Evolutionary conservation across 768 basidiomycete species (phyloP).

Genomic region (Phanerochaete sordida): DNA sequence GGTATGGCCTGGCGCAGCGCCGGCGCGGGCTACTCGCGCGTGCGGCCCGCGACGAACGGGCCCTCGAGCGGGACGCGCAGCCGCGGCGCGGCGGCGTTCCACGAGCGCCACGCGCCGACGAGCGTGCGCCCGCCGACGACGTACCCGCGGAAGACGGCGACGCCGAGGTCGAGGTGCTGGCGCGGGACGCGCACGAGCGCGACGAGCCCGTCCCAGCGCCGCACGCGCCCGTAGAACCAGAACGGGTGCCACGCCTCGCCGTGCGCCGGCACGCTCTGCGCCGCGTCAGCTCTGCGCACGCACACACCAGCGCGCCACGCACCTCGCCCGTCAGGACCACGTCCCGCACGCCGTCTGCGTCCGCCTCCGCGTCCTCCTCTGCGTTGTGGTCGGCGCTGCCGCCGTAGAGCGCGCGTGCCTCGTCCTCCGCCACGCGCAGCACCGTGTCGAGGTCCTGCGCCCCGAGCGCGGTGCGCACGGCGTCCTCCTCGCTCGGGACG

Average conservation of each 20-base stretch:
- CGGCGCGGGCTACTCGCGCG: neutral
- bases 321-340: constrained; percentile 61
- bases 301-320: constrained; percentile 12
- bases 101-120: constrained; percentile 67
- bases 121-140: constrained; percentile 60
- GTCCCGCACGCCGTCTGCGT: constrained; percentile 64
- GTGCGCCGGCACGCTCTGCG: constrained; percentile 44
- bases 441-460: neutral
- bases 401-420: neutral
- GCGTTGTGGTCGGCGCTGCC: no score
- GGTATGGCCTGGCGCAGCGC: neutral
- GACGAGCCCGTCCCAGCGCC: constrained; percentile 35
- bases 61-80: constrained; percentile 66
- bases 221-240: constrained; percentile 32
- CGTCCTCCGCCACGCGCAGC: neutral
- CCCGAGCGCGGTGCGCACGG: neutral
- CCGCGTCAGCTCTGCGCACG: neutral
- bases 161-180: constrained; percentile 8
- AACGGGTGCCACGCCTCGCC: constrained; percentile 32
- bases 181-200: constrained; percentile 29
- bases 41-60: constrained; percentile 55
- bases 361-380: no score
- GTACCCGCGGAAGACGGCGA: constrained; percentile 64
- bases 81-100: constrained; percentile 39
- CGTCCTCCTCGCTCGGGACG: neutral